Evolutionary conservation across 805 yeast genomes (phyloP), one percentile per base, ranked within the genome.

Genomic region (Spathaspora arborariae): DNA sequence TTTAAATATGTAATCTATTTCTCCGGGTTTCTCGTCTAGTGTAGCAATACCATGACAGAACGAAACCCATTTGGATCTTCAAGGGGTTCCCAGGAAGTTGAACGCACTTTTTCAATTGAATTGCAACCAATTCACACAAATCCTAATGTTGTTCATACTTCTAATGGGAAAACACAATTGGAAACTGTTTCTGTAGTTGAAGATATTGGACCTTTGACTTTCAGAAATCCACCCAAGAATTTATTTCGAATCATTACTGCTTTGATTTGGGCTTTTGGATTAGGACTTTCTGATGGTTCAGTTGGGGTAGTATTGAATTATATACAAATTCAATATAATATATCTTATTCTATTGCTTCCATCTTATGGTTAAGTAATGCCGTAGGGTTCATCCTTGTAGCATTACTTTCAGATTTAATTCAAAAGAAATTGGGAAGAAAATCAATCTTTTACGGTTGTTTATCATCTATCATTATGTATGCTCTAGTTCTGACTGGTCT

Each of bases 281-380:
- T 58, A 9, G 84, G 84, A 1, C 58, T 77, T 52, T 56, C 72
- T 21, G 86, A 81, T 55, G 81, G 81, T 47, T 78, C 81, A 11
- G 77, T 82, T 1, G 86, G 85, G 48, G 82, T 84, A 0, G 59
- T 81, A n/a, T 60, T 81, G 44, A 84, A 83, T 5, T 62, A 65
- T 38, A 76, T 81, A 35, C 85, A 81, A 52, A 56, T 46, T 4
- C 68, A 73, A 55, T 81, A 79, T 55, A 45, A 56, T 30, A 67
- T 81, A 45, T 64, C 64, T 16, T 81, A 81, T 54, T 69, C 82
- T 2, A 54, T 76, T n/a, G 83, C 79, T 2, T 79, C 85, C 2
- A 55, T 77, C 46, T 72, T 81, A 42, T 81, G 85, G 85, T 59
- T 81, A 49, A 68, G 79, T 27, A 78, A 72, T 56, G 82, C 85